Evolutionary conservation across 2,329 filamentous ascomycete species (phyloP).

Genomic region (Talaromyces islandicus): DNA sequence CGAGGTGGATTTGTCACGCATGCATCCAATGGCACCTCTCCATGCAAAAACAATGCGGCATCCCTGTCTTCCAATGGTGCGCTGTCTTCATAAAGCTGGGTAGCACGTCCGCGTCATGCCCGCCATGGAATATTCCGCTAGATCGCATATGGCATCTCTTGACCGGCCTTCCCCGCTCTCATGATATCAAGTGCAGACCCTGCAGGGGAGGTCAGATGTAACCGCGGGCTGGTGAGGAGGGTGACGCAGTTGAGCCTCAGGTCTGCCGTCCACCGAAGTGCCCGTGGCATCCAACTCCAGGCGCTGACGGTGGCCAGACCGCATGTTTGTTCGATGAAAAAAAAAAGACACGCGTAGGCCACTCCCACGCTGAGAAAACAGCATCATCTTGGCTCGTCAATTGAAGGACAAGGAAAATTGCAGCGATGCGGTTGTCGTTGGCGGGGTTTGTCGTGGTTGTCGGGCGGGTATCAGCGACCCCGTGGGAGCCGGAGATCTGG

Average conservation of each 20-base stretch:
- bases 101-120: too few relatives aligned
- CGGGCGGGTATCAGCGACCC: background rate
- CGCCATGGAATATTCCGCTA: background rate
- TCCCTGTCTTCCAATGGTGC: background rate
- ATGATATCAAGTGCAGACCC: background rate
- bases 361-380: background rate
- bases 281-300: background rate
- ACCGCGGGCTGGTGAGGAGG: background rate
- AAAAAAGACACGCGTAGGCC: background rate
- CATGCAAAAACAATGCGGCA: background rate
- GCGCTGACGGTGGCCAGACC: background rate
- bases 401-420: background rate
- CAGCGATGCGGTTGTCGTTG: background rate
- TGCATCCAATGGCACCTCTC: background rate
- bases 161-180: background rate
- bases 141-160: background rate
- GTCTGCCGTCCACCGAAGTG: background rate
- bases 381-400: background rate
- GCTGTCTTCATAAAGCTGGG: background rate
- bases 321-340: background rate
- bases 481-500: slow-evolving; percentile 37
- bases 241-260: background rate
- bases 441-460: background rate
- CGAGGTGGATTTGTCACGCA: background rate
- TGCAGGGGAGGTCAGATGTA: background rate